These are phyloP conservation scores for Phialophora chinensis DNA, from an alignment of 2,329 filamentous ascomycete genomes.

Conservation along the genomic window DNA sequence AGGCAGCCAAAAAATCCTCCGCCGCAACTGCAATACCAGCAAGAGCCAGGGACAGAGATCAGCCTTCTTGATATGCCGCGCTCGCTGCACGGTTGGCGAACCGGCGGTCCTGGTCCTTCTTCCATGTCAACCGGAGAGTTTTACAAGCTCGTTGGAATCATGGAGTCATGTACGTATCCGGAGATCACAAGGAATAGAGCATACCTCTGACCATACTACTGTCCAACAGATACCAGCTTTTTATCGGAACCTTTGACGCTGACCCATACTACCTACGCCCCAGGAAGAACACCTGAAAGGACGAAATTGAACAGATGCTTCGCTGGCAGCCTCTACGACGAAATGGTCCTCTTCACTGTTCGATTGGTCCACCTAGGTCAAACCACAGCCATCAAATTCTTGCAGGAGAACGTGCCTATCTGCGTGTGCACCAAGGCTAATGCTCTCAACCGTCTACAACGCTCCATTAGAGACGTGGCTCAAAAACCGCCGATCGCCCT, in stretches of 20 bases:
- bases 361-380: slow-evolving; percentile 18
- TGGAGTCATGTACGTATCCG: slow-evolving; percentile 20
- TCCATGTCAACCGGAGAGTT: slow-evolving; percentile 11
- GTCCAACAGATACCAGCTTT: slow-evolving; percentile 14
- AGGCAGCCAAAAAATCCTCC: neutral
- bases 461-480: neutral
- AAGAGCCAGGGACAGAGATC: neutral
- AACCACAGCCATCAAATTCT: slow-evolving; percentile 14
- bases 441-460: slow-evolving; percentile 14
- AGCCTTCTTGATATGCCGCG: neutral
- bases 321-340: slow-evolving; percentile 3
- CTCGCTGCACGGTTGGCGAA: slow-evolving; percentile 13
- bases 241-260: slow-evolving; percentile 22
- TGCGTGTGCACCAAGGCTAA: slow-evolving; percentile 17
- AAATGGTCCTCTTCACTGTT: slow-evolving; percentile 21
- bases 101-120: slow-evolving; percentile 2
- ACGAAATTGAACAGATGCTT: slow-evolving; percentile 15
- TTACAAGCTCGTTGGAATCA: slow-evolving; percentile 9
- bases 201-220: neutral
- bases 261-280: neutral
- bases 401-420: slow-evolving; percentile 12
- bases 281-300: neutral
- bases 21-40: neutral
- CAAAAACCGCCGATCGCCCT: slow-evolving; percentile 3
- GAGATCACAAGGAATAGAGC: neutral